Conservation (phyloP, 2,329 filamentous ascomycete species). For the Fusarium newnesense region DNA sequence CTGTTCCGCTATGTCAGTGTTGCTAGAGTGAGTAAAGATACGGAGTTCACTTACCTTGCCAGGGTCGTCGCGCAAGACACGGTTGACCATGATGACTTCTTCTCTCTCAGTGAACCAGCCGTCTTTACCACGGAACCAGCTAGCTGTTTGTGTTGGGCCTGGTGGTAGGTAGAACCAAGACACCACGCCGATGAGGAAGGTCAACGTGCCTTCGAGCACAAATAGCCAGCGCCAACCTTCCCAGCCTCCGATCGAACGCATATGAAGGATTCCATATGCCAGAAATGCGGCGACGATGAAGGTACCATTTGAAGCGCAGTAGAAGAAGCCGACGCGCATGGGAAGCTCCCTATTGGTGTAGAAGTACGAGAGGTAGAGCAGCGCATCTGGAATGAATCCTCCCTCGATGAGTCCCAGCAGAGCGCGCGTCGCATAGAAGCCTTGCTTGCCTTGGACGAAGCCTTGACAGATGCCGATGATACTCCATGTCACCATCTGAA, state of each 20-base stretch:
- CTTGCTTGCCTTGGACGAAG: slow-evolving; percentile 42
- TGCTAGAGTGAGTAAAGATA: accelerated
- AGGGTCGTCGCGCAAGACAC: slow-evolving; percentile 65
- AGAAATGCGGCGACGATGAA: slow-evolving; percentile 9
- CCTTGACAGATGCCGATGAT: slow-evolving; percentile 49
- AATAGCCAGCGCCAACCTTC: slow-evolving; percentile 69
- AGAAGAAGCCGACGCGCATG: slow-evolving; percentile 73
- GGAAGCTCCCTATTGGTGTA: slow-evolving; percentile 66
- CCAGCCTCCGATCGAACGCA: slow-evolving; percentile 61
- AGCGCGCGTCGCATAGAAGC: slow-evolving; percentile 56
- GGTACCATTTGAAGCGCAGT: slow-evolving; percentile 54
- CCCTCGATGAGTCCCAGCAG: slow-evolving; percentile 45
- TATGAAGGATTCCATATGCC: slow-evolving; percentile 61
- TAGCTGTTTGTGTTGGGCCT: slow-evolving; percentile 58
- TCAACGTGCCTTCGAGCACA: slow-evolving; percentile 50
- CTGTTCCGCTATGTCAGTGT: slow-evolving; percentile 39
- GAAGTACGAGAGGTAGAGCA: slow-evolving; percentile 75
- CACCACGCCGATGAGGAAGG: slow-evolving; percentile 37
- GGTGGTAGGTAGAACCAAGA: slow-evolving; percentile 41
- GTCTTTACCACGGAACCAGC: slow-evolving; percentile 60
- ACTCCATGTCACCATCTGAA: slow-evolving; percentile 61
- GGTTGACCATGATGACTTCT: slow-evolving; percentile 64
- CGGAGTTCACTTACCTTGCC: slow-evolving; percentile 45
- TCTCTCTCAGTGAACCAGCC: slow-evolving; percentile 68
- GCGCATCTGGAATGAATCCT: slow-evolving; percentile 40